Base-by-base conservation (phyloP, 2,329 filamentous ascomycete genomes). In the Cordyceps fumosorosea region DNA sequence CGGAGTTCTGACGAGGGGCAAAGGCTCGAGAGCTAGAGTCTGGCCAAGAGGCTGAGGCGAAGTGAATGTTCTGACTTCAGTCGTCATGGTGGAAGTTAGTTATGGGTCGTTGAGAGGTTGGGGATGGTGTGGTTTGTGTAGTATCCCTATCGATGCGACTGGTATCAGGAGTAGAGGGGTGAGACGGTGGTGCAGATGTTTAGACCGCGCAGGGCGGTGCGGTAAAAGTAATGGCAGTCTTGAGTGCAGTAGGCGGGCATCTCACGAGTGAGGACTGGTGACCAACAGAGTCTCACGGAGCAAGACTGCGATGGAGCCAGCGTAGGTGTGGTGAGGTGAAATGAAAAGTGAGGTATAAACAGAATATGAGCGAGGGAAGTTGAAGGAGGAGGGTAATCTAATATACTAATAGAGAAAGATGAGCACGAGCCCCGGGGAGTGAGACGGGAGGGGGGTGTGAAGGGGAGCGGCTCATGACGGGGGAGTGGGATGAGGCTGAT, bases 191-290 rank as follows among this genome's bases (percentile, higher is more conserved):
- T 96, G 77, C 86, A 84, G 69, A 96, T 87, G 72, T 89, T 93
- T 69, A 96, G 80, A 73, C 92, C 88, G 81, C 90, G 90, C 78
- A 96, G 80, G 73, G 90, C 89, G 76, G 88, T 96, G 81, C 90
- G 90, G 80, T 90, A 95, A 78, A 96, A 96, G 78, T 96, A 96
- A 75, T 96, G 91, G 72, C 90, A 96, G 76, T 96, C 89, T 81
- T 95, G 88, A 63, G 90, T 80, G 76, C 81, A 96, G 76, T 91
- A 93, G 70, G 82, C 76, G 80, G 89, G 89, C 90, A 96, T 96
- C 79, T 57, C 60, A 62, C 60, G 53, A 50, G 16, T 52, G 44
- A 50, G 44, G 45, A 18, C 32, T 24, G 47, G n/a, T 45, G 60
- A 45, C 58, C 50, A 55, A 29, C 42, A 61, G 51, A 61, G 58